Conservation (phyloP, 2,329 filamentous ascomycete species). For the Penicillium sp. region DNA sequence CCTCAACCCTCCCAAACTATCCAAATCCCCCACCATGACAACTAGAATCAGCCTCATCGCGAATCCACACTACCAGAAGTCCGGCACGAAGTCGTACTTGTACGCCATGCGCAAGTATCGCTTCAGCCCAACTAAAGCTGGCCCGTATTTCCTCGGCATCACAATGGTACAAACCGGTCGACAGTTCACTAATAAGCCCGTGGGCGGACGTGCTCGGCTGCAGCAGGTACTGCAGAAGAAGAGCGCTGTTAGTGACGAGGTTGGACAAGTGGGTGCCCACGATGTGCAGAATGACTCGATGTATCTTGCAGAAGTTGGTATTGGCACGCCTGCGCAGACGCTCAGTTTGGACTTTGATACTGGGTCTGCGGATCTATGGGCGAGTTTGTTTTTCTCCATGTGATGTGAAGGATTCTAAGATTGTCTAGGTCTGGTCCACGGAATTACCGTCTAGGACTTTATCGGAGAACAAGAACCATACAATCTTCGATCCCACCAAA, state of each 20-base stretch:
- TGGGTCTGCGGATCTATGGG: conserved; percentile 68
- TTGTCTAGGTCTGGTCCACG: conserved; percentile 54
- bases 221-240: conserved; percentile 53
- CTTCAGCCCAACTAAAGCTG: conserved; percentile 61
- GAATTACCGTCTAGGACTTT: conserved; percentile 43
- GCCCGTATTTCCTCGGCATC: conserved; percentile 58
- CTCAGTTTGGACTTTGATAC: conserved; percentile 67
- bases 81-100: conserved; percentile 64
- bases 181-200: conserved; percentile 44
- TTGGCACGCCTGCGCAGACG: conserved; percentile 65
- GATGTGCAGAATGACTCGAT: conserved; percentile 66
- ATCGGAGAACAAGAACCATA: conserved; percentile 44
- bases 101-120: conserved; percentile 61
- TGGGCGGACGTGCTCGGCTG: conserved; percentile 51
- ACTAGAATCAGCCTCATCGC: conserved; percentile 52
- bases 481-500: conserved; percentile 59
- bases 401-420: conserved; percentile 10
- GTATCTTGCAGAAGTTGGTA: conserved; percentile 63
- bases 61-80: conserved; percentile 59
- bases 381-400: not conserved
- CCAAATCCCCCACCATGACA: conserved; percentile 29
- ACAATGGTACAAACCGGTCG: conserved; percentile 51
- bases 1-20: conserved; percentile 11
- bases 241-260: conserved; percentile 31
- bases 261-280: conserved; percentile 56